Evolutionary conservation across 2,329 filamentous ascomycete genomes (phyloP), one percentile per base, ranked within the genome.

Genomic region (Allantophomopsis lycopodina): DNA sequence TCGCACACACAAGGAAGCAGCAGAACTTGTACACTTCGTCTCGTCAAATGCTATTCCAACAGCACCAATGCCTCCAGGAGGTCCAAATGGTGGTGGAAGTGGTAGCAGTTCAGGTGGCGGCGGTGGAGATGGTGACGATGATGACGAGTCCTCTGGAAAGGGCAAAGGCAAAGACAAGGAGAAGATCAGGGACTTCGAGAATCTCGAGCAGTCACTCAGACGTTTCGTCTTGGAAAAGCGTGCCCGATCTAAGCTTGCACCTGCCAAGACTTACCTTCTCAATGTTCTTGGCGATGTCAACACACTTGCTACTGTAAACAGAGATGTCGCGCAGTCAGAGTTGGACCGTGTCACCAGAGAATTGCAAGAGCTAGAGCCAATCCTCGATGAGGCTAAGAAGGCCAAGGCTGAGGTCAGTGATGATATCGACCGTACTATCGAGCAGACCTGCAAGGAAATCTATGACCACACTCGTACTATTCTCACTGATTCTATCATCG

Each of bases 151-250:
- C 16, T 63, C 68, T 5, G 62, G 63, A 45, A 66, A 69, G 35
- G 76, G 80, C 30, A 68, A 69, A 28, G 58, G 48, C 5, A 94
- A 94, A 55, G 83, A 86, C 40, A 81, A 81, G 54, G 85, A 94
- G 54, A 93, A 93, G 60, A 69, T 88, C 10, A 76, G 80, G 43
- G 88, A 96, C 52, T 98, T 98, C 55, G 82, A 89, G 53, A 79
- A 81, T 39, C 69, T 98, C 5, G 91, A 98, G 59, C 76, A 84
- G 48, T 91, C 91, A 3, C 61, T 98, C 31, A 76, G 91, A 43
- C 78, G 88, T 35, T 98, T 98, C 50, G 91, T 98, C 7, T 69
- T 98, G 18, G 91, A 98, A 57, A 96, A 96, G 67, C 77, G 91
- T 41, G 87, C 91, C 36, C 77, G 87, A 21, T 96, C 91, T 7